Percentiles rank a stretch among this genome's conserved stretches.
phyloP scores from a whole-genome alignment of 495 filamentous ascomycete genomes.

The Penicillium bovifimosum region DNA sequence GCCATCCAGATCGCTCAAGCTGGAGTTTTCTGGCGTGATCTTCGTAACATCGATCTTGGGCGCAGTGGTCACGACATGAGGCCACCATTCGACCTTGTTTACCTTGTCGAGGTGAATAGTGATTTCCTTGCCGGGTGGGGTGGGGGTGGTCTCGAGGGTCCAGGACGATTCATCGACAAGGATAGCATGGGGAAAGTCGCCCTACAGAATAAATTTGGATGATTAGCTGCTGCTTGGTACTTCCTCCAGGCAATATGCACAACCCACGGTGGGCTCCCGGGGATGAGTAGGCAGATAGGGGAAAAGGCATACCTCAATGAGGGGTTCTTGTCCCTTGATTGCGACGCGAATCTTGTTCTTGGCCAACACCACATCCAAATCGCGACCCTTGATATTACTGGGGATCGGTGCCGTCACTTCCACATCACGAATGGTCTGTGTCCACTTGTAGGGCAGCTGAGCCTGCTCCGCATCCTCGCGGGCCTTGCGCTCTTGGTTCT shows the following conservation, averaged over 20 bases:
- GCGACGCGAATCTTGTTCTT: conserved; percentile 73
- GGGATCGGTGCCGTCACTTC: conserved; percentile 75
- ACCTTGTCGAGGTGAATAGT: conserved; percentile 91
- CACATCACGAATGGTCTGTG: conserved; percentile 87
- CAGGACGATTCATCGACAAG: conserved; percentile 83
- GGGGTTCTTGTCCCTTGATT: conserved; percentile 80
- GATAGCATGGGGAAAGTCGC: conserved; percentile 76
- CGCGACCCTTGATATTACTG: conserved; percentile 73
- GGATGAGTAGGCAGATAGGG: background rate
- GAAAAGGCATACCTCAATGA: conserved; percentile 64
- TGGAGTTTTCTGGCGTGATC: conserved; percentile 89
- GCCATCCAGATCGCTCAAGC: conserved; percentile 85
- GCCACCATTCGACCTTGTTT: conserved; percentile 98
- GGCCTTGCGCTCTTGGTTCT: conserved; percentile 64
- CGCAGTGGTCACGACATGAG: conserved; percentile 77
- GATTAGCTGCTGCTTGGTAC: background rate
- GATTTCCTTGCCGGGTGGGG: conserved; percentile 63
- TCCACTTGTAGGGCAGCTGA: conserved; percentile 94
- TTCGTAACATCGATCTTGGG: conserved; percentile 86
- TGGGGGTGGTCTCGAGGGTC: conserved; percentile 71
- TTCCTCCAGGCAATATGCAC: background rate
- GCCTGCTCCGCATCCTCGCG: conserved; percentile 86
- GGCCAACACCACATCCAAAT: conserved; percentile 77
- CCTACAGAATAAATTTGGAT: conserved; percentile 46
- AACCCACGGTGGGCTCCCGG: too few relatives aligned